Evolutionary conservation across 2,329 filamentous ascomycete species (phyloP), one percentile per base, ranked within the genome.

Genomic region (Bimuria novae-zelandiae): DNA sequence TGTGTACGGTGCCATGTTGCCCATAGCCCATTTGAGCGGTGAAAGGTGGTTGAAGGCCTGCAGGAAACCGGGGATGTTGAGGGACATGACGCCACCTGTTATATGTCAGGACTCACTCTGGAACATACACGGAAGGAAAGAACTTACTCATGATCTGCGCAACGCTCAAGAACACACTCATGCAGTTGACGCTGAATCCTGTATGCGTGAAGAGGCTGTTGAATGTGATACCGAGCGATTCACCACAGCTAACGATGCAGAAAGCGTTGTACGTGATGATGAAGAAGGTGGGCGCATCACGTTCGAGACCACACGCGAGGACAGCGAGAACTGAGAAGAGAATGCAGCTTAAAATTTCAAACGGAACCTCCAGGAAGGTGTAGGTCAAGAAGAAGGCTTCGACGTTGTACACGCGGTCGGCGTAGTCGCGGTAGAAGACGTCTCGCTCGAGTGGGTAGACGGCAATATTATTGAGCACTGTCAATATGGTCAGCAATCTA

Each of bases 211-310:
- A 89, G 7, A 92, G 75, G 0, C 88, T 91, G 74, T 90, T 90
- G 77, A 92, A 92, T 75, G 90, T 85, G 65, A 92, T 91, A 0
- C 89, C 89, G 1, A 92, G 66, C 48, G 84, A 88, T 76, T 92
- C 89, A 22, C 89, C 89, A 63, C 87, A 90, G 49, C 79, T 87
- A 14, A 90, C 86, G 49, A 92, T 83, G 59, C 85, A 88, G 65
- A 92, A 90, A 57, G 84, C 85, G 60, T 87, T 84, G 72, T 88
- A 89, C 2, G 84, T 79, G 46, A 82, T 79, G 36, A 88, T 81
- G 61, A 90, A 89, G 70, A 87, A 89, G 69, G 89, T 84, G 54
- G 80, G 75, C 0, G 76, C 80, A 0, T 84, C 87, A 27, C 83
- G 80, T 5, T 86, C 81, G 10, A 92, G 76, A 0, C 86, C 87